Percentiles rank a stretch among this genome's conserved stretches.
These are phyloP conservation scores for Entomortierella parvispora DNA, from an alignment of 192 early-diverging fungal species.

Conservation along the genomic window DNA sequence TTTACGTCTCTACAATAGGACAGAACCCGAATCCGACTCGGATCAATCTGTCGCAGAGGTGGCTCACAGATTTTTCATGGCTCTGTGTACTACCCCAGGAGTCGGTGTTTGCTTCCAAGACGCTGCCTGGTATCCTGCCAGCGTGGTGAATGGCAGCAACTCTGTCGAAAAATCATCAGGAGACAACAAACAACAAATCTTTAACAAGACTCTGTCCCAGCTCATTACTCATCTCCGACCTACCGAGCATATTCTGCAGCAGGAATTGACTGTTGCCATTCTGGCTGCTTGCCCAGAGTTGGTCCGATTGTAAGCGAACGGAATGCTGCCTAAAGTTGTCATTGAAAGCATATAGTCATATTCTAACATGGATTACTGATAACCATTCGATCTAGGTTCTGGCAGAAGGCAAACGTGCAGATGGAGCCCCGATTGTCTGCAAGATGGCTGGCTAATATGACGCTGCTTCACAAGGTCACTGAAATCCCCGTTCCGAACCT, in stretches of 20 bases:
- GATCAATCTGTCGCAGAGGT: slow-evolving; percentile 64
- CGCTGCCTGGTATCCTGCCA: slow-evolving; percentile 78
- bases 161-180: slow-evolving; percentile 15
- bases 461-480: slow-evolving; percentile 76
- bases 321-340: neutral
- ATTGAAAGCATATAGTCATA: neutral
- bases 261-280: slow-evolving; percentile 70
- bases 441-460: slow-evolving; percentile 83
- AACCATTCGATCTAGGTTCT: too few species aligned
- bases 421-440: slow-evolving; percentile 78
- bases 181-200: slow-evolving; percentile 53
- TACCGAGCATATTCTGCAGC: slow-evolving; percentile 72
- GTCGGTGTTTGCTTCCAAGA: slow-evolving; percentile 80
- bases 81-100: slow-evolving; percentile 77
- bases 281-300: slow-evolving; percentile 78
- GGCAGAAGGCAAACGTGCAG: slow-evolving; percentile 66
- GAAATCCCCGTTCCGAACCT: slow-evolving; percentile 71
- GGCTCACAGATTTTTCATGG: slow-evolving; percentile 76
- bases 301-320: slow-evolving; percentile 67
- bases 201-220: slow-evolving; percentile 65
- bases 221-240: slow-evolving; percentile 70
- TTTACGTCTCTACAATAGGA: slow-evolving; percentile 64
- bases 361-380: neutral
- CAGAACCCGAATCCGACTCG: slow-evolving; percentile 54
- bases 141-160: slow-evolving; percentile 29